phyloP scores from a whole-genome alignment of 192 early-diverging fungal species.

The Gigaspora rosea region DNA sequence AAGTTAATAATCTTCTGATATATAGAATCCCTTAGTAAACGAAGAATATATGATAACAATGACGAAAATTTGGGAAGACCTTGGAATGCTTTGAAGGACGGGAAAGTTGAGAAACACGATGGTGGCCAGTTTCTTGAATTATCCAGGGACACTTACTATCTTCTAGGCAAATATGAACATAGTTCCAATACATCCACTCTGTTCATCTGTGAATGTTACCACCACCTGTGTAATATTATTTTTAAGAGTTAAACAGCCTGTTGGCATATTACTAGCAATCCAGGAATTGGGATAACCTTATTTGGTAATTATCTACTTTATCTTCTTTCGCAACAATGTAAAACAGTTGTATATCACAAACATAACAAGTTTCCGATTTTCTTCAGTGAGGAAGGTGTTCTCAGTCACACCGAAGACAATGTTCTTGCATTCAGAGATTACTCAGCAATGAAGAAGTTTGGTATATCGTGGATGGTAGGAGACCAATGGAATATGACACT shows the following conservation, averaged over 20 bases:
- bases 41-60: slow-evolving; percentile 6
- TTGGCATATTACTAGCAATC: slow-evolving; percentile 12
- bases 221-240: slow-evolving; percentile 17
- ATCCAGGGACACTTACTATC: background rate
- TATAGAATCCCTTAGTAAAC: slow-evolving; percentile 4
- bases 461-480: slow-evolving; percentile 14
- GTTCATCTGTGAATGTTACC: slow-evolving; percentile 23
- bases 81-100: slow-evolving; percentile 22
- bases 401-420: background rate
- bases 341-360: slow-evolving; percentile 32
- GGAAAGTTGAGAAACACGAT: background rate
- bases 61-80: background rate
- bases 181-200: slow-evolving; percentile 11
- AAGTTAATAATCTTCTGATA: background rate
- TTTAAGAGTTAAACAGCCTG: background rate
- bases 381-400: slow-evolving; percentile 13
- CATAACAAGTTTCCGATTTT: slow-evolving; percentile 6
- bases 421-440: background rate
- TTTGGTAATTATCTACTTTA: slow-evolving; percentile 22
- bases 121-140: slow-evolving; percentile 2
- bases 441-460: slow-evolving; percentile 3
- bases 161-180: slow-evolving; percentile 15
- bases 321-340: slow-evolving; percentile 1
- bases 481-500: background rate
- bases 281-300: slow-evolving; percentile 22